Evolutionary conservation across 1,284 basidiomycete species (phyloP).

Genomic region (Apiotrichum laibachii): DNA sequence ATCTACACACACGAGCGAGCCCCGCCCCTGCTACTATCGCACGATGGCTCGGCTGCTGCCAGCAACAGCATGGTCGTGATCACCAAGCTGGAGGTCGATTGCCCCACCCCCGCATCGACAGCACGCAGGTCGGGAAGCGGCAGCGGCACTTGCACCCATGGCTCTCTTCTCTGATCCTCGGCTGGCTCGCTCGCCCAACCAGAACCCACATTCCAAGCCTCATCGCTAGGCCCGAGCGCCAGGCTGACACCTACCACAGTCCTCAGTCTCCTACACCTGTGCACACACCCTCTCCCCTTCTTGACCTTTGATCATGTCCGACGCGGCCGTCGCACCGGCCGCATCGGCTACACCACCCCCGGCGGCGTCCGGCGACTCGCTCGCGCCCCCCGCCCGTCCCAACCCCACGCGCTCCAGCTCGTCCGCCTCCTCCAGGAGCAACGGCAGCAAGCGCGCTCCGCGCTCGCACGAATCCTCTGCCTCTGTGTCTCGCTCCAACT

Average conservation of each 20-base stretch:
- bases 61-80: no score
- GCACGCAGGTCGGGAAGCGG: no score
- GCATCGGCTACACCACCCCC: background rate
- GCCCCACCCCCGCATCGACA: no score
- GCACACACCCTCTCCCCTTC: background rate
- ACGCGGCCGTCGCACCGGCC: constrained; percentile 4
- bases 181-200: background rate
- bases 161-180: no score
- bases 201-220: constrained; percentile 1
- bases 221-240: background rate
- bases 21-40: no score
- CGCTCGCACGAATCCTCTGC: constrained; percentile 19
- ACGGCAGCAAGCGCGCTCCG: constrained; percentile 26
- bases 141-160: no score
- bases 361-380: constrained; percentile 1
- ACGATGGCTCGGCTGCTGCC: no score
- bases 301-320: constrained; percentile 3
- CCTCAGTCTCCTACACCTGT: background rate
- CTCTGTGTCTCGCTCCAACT: constrained; percentile 36
- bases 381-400: constrained; percentile 10
- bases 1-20: no score
- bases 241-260: background rate
- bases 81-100: no score
- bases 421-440: constrained; percentile 26
- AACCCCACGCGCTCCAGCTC: constrained; percentile 25